Conservation (phyloP, 2,329 filamentous ascomycete species). For the Neoarthrinium moseri region DNA sequence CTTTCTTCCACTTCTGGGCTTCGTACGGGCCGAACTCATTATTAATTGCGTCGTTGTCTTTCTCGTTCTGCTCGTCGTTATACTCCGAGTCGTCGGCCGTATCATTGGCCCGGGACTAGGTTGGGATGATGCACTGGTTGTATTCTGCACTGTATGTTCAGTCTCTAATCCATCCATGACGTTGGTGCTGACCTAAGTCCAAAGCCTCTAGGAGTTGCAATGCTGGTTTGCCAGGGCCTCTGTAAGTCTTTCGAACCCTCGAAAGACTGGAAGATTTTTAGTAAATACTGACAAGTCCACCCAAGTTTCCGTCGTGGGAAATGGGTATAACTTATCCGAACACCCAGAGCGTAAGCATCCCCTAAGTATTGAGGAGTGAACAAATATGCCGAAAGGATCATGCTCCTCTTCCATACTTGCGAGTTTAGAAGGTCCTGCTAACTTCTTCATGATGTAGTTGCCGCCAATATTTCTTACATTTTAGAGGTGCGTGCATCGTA, state of each 20-base stretch:
- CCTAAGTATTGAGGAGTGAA: too few species aligned
- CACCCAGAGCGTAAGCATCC: too few species aligned
- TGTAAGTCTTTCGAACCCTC: background rate
- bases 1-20: too few species aligned
- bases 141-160: background rate
- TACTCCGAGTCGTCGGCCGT: too few species aligned
- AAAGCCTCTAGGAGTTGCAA: background rate
- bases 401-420: background rate
- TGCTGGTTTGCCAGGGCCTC: background rate
- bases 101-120: background rate
- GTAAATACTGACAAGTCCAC: background rate
- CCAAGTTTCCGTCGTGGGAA: background rate
- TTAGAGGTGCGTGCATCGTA: too few species aligned
- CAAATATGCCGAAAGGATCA: too few species aligned
- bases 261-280: background rate
- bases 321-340: background rate
- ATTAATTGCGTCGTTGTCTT: too few species aligned
- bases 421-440: too few species aligned
- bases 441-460: too few species aligned
- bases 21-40: too few species aligned
- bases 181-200: background rate
- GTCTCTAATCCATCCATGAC: background rate
- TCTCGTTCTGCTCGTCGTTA: too few species aligned
- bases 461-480: too few species aligned
- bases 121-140: conserved; percentile 1